phyloP scores from a whole-genome alignment of 371 early-diverging fungal genomes.

The Rhizomucor miehei region DNA sequence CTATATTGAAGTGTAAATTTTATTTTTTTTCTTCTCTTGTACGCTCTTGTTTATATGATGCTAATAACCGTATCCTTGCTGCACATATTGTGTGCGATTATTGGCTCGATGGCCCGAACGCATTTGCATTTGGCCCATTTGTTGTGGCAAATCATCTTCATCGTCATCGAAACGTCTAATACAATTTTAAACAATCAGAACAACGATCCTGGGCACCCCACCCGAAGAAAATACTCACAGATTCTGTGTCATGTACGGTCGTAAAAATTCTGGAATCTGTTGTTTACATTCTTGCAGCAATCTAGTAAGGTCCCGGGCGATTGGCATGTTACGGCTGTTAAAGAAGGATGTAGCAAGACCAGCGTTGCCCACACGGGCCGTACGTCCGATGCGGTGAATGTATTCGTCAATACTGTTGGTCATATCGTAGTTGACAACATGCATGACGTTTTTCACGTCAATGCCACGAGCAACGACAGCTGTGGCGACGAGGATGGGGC shows the following conservation, averaged over 20 bases:
- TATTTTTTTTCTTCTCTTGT: neutral
- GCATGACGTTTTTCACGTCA: conserved; percentile 82
- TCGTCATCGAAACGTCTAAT: conserved; percentile 30
- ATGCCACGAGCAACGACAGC: conserved; percentile 93
- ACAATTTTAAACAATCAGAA: too few relatives aligned
- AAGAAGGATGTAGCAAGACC: conserved; percentile 81
- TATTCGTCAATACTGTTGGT: conserved; percentile 77
- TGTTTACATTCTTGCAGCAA: conserved; percentile 82
- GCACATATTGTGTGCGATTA: too few relatives aligned
- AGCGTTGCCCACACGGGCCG: conserved; percentile 71
- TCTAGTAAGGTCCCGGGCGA: conserved; percentile 67
- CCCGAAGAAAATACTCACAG: conserved; percentile 37
- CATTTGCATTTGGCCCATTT: neutral
- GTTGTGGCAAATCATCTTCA: conserved; percentile 18
- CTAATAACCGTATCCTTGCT: too few relatives aligned
- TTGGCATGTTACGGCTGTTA: conserved; percentile 40
- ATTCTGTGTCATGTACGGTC: conserved; percentile 28
- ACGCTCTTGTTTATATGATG: too few relatives aligned
- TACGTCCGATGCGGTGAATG: conserved; percentile 83
- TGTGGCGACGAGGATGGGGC: conserved; percentile 88
- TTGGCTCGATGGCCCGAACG: conserved; percentile 1
- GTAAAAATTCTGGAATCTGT: conserved; percentile 71
- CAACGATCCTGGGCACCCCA: too few relatives aligned
- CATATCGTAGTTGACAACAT: conserved; percentile 86
- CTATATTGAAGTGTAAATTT: neutral